Evolutionary conservation across 495 filamentous ascomycete genomes (phyloP), one percentile per base, ranked within the genome.

Genomic region (Penicillium pulvis): DNA sequence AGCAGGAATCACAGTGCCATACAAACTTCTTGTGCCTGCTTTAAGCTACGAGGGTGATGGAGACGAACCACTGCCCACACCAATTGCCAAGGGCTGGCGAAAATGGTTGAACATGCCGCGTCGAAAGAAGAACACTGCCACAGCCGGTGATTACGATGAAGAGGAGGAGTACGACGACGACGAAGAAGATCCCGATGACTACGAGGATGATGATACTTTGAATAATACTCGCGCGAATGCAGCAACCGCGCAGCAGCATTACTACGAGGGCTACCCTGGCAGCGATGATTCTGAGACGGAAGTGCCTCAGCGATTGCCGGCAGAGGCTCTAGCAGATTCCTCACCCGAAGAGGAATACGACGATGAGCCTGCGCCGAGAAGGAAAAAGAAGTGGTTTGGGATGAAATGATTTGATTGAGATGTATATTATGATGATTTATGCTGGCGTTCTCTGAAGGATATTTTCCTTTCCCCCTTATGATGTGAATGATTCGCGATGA

Each of bases 1-100:
- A 0, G 83, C 87, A 0, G 95, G 94, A n/a, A 89, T 88, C 62
- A 98, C 94, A 3, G 82, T 84, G 45, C 89, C 91, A 31, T 98
- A 98, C 69, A 81, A 92, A 20, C 71, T 98, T 24, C 82, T 97
- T 0, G 87, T 98, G 11, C 94, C 94, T 7, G 83, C 83, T 53
- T 75, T 98, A 26, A 72, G 72, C 53, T 86, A 84, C 61, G 72
- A 81, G 4, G 80, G 77, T 6, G 63, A 59, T 9, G 76, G 75
- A 20, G 75, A 80, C 53, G 73, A 79, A 36, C 77, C 75, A 6
- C 70, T 71, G 6, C 69, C 69, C 10, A 70, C 61, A 4, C 72
- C 67, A 20, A 57, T 76, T 6, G 63, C 69, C 41, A 80, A 78
- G 62, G 74, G 77, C 12, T 79, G 78, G 78, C 71, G 65, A 43